Evolutionary conservation across 2,329 filamentous ascomycete species (phyloP), one percentile per base, ranked within the genome.

Genomic region (Trichoderma atroviride): DNA sequence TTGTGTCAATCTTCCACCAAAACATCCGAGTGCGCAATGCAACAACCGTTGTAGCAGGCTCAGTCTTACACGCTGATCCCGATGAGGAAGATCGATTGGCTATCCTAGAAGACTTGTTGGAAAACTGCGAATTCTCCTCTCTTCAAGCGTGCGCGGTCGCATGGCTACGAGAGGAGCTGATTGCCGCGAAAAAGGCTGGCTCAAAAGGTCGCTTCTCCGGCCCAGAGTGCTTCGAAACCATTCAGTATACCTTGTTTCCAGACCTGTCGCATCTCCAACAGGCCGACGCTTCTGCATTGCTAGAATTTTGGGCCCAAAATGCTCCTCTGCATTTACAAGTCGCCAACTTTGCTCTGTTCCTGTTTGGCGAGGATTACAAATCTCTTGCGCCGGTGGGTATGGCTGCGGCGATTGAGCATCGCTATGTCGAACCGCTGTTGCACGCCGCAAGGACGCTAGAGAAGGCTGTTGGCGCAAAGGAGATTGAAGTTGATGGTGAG

Each of bases 151-250:
- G 86, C 53, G 88, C 88, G 0, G 83, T 91, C 5, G 83, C 83
- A 4, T 91, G 89, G 89, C 78, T 90, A 40, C 85, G 87, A 66
- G 88, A 90, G 73, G 89, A 91, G 75, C 79, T 90, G 19, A 81
- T 89, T 10, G 76, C 81, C 5, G 84, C 86, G 3, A 78, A 73
- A 31, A 76, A 77, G 52, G 68, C 76, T 29, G 71, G 72, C 16
- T 70, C 74, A 33, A 79, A 76, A 72, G 78, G 75, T 10, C 77
- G 75, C 29, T 91, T 91, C 75, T 78, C 83, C 13, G 83, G 81
- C 5, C 79, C 85, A 0, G 85, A 87, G 19, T 86, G 86, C 55
- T 79, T 91, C 24, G 86, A 89, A 53, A 82, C 83, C 24, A 81
- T 89, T n/a, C 87, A 90, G 74, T 88, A 89, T 73, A 83, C 83